A percentile compares a stretch with the other conserved stretches of the same genome.
These are phyloP conservation scores for Adansonia madagascariensis DNA, from an alignment of 441 rosid genomes.

Conservation along the genomic window DNA sequence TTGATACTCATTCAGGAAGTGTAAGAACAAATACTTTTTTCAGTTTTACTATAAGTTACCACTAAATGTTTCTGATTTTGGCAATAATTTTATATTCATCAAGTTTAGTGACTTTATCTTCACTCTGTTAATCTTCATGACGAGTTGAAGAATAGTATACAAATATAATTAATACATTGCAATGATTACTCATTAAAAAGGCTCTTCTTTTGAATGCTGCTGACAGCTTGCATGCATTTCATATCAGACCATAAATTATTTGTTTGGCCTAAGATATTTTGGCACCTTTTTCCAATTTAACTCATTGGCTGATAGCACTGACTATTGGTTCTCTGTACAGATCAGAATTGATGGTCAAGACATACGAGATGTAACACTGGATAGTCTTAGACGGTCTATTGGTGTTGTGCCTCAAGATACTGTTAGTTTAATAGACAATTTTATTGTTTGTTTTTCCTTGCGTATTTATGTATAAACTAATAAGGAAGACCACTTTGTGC, in stretches of 20 bases:
- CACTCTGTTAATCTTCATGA: background rate
- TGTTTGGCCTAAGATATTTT: slow-evolving; percentile 10
- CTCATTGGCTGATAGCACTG: background rate
- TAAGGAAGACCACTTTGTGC: slow-evolving; percentile 27
- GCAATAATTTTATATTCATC: background rate
- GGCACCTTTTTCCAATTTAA: slow-evolving; percentile 8
- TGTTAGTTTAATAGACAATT: slow-evolving; percentile 49
- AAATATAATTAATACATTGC: background rate
- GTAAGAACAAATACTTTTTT: slow-evolving; percentile 50
- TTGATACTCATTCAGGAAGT: slow-evolving; percentile 73
- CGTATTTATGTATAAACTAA: slow-evolving; percentile 21
- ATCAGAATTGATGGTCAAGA: slow-evolving; percentile 88
- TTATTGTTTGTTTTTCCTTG: background rate
- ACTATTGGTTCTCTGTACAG: slow-evolving; percentile 43
- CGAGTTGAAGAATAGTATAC: background rate
- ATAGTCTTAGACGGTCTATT: slow-evolving; percentile 72
- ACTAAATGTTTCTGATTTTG: background rate
- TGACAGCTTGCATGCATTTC: slow-evolving; percentile 3
- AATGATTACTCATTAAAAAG: slow-evolving; percentile 9
- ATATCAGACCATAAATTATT: background rate
- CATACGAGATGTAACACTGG: slow-evolving; percentile 70
- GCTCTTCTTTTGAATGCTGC: slow-evolving; percentile 12
- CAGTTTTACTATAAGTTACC: slow-evolving; percentile 15
- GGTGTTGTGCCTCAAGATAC: slow-evolving; percentile 99
- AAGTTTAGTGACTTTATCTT: slow-evolving; percentile 1